Base-by-base conservation (phyloP, 2,329 filamentous ascomycete genomes). In the Pestalotiopsis sp. region DNA sequence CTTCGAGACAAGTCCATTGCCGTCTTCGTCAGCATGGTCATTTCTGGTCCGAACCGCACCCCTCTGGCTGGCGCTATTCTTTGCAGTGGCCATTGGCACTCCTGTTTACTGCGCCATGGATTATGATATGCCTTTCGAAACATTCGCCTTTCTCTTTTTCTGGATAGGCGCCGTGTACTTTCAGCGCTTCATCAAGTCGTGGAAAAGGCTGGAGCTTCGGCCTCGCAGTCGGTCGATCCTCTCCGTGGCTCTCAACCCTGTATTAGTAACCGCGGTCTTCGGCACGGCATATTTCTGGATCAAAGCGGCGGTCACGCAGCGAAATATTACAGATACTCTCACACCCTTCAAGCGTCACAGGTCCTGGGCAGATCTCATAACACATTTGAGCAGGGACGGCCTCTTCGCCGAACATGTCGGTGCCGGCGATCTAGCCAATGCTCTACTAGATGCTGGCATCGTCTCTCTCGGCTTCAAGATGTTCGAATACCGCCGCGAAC, bases 381-480 rank as follows among this genome's bases (percentile, higher is more conserved):
- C 74, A 20, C 23, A 55, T 4, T 13, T 68, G 4, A 71, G 72
- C 13, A 63, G 67, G 25, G 63, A 69, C 39, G 5, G 73, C 2
- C 52, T 62, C 1, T 62, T 62, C 17, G 20, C 31, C 27, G 65
- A 60, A 4, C 69, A 77, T 49, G 70, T 79, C 14, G 77, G 77
- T 3, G 75, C 76, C 6, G 77, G 77, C 20, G 77, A 79, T 59
- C 67, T 78, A 7, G 73, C 76, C 9, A 69, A 70, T 9, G 70
- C 74, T 2, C 66, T 79, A 11, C 67, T 79, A 9, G 77, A 79
- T 38, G 76, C 77, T 4, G 77, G 77, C 11, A 77, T 79, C 38
- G 72, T 75, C 27, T 76, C 73, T 45, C 69, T 78, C 68, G 76
- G 77, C 0, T 74, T 79, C 69, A 79, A 79, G 69, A 78, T 79